Conservation (phyloP, 352 stramenopile species). For the Peronospora destructor region DNA sequence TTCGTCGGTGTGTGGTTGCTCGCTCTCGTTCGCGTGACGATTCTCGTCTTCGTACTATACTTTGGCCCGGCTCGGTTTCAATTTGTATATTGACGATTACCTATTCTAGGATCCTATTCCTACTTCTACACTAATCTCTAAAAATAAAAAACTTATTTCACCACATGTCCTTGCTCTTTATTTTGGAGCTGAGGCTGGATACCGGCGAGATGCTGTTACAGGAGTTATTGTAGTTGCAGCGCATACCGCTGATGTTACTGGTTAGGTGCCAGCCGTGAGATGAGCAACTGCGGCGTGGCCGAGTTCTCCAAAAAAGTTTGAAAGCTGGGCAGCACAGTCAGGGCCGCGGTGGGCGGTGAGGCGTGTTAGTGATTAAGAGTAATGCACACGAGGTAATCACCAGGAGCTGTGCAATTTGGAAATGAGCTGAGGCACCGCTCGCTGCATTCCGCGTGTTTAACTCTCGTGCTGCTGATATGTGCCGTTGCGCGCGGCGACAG, state of each 20-base stretch:
- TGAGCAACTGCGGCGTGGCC: slow-evolving; percentile 21
- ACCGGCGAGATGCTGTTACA: slow-evolving; percentile 12
- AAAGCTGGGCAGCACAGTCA: slow-evolving; percentile 51
- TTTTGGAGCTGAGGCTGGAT: slow-evolving; percentile 9
- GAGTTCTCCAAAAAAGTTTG: slow-evolving; percentile 48
- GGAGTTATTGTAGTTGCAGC: no score
- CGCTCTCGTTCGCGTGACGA: no score
- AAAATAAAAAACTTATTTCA: no score
- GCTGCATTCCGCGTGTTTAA: not conserved
- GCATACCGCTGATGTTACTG: slow-evolving; percentile 5
- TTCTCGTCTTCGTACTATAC: no score
- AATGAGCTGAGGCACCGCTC: slow-evolving; percentile 17
- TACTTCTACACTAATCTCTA: no score
- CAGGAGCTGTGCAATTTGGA: slow-evolving; percentile 20
- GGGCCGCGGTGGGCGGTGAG: slow-evolving; percentile 20
- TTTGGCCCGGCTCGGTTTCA: no score
- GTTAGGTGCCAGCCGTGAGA: slow-evolving; percentile 17
- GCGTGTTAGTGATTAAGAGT: not conserved
- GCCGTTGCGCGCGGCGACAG: no score
- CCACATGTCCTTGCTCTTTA: no score
- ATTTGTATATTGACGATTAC: no score
- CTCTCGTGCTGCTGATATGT: no score
- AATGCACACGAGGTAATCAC: slow-evolving; percentile 5
- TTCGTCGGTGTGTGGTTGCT: no score
- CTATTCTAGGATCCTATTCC: no score